Evolutionary conservation across 257 asterid genomes (phyloP).

Genomic region (Rehmannia glutinosa): DNA sequence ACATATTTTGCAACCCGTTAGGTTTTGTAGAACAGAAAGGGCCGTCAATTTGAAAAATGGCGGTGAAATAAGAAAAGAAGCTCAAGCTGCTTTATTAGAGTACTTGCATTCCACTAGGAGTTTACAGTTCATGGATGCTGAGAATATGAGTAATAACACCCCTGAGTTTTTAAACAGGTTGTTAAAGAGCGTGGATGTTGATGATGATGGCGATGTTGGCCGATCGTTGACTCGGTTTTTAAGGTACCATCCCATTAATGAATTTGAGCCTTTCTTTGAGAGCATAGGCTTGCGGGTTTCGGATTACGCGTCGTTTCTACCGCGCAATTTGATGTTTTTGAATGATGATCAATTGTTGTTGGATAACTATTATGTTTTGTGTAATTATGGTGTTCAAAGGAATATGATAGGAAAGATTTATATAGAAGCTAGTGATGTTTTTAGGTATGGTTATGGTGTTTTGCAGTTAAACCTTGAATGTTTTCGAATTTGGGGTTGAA

Average conservation of each 20-base stretch:
- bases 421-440: conserved; percentile 49
- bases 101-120: conserved; percentile 69
- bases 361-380: conserved; percentile 49
- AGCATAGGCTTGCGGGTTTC: conserved; percentile 55
- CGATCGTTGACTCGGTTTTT: conserved; percentile 43
- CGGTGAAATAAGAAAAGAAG: conserved; percentile 36
- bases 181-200: conserved; percentile 27
- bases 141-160: conserved; percentile 58
- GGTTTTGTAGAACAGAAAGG: conserved; percentile 34
- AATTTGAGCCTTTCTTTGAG: conserved; percentile 78
- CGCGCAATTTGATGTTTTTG: conserved; percentile 50
- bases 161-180: conserved; percentile 47
- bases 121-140: conserved; percentile 59
- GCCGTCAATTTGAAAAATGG: conserved; percentile 8
- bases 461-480: conserved; percentile 43
- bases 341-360: conserved; percentile 48
- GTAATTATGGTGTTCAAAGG: conserved; percentile 55
- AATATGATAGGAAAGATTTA: conserved; percentile 56
- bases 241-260: conserved; percentile 76
- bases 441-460: conserved; percentile 33
- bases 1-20: conserved; percentile 18
- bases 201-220: conserved; percentile 29
- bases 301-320: conserved; percentile 45
- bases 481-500: conserved; percentile 38
- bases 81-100: conserved; percentile 55